Conservation (phyloP, 2,329 filamentous ascomycete species). For the Rutstroemia sp. region DNA sequence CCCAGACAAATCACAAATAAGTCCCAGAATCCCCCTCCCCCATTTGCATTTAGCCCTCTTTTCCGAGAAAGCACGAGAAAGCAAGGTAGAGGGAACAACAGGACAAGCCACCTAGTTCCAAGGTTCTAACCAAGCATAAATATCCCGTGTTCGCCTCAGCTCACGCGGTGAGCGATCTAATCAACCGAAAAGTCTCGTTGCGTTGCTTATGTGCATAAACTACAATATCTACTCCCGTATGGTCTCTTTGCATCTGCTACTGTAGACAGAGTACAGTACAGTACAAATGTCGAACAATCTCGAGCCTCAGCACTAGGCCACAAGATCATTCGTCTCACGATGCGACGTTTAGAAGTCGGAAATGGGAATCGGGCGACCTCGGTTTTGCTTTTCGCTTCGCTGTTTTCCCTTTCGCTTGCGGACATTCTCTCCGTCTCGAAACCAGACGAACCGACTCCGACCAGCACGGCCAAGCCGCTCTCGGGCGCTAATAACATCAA, state of each 20-base stretch:
- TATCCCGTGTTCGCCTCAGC: slow-evolving; percentile 1
- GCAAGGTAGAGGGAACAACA: neutral
- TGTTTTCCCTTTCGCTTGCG: neutral
- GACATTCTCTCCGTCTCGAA: slow-evolving; percentile 3
- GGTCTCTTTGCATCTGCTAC: neutral
- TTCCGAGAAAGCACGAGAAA: slow-evolving; percentile 1
- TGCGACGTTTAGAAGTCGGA: neutral
- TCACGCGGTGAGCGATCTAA: neutral
- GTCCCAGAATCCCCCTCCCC: neutral
- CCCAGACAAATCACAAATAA: neutral
- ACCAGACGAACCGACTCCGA: neutral
- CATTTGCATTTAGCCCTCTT: neutral
- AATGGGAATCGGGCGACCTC: neutral
- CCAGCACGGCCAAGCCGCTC: neutral
- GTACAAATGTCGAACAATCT: slow-evolving; percentile 6
- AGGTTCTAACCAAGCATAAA: neutral
- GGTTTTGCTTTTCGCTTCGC: neutral
- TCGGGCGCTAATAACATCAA: neutral
- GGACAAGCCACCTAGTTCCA: neutral
- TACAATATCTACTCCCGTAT: too few relatives aligned
- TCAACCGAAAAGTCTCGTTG: too few relatives aligned
- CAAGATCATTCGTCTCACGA: neutral
- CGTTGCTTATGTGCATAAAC: too few relatives aligned
- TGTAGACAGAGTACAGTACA: neutral
- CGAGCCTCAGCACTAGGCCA: slow-evolving; percentile 3